Evolutionary conservation across 169 alveolate genomes (phyloP), one percentile per base, ranked within the genome.

Genomic region (Neospora caninum): DNA sequence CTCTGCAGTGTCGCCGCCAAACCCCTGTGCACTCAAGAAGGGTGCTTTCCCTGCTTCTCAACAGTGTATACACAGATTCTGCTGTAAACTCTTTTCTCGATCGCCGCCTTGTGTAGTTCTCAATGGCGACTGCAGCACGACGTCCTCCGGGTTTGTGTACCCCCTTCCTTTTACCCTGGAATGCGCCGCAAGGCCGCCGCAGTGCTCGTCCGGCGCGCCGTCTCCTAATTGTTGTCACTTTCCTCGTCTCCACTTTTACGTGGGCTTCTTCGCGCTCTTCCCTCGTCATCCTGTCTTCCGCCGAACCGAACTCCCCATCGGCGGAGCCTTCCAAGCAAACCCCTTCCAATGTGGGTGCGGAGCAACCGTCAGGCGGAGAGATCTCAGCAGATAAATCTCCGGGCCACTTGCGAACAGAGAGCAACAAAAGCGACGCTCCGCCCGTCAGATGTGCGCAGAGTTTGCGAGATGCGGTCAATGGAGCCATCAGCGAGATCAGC

Each of bases 401-500:
- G 34, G 78, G 78, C 78, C 20, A n/a, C 78, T 64, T 64, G 78
- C 20, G 78, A n/a, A 64, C 10, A 27, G 34, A 20, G 25, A 20
- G 31, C 20, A 64, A 20, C 13, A 20, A 29, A 20, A 16, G 78
- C 34, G 78, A 64, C 34, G 10, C 78, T 64, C 78, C 78, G 7
- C 87, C 87, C 45, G 87, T 78, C 53, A 20, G 70, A 41, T 82
- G 89, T 31, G 89, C 89, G 38, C 89, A 82, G 89, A 82, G 39
- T n/a, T n/a, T 82, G 34, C 54, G 89, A 25, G 89, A 82, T 41
- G 89, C 89, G 4, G 89, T 82, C 67, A 82, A 82, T 41, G 89
- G 89, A 41, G 89, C 89, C 6, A 82, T 82, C 67, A 82, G 89
- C 69, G 69, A 41, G 27, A 82, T 82, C 22, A 43, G 69, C 67